These are phyloP conservation scores for Spergularia marina DNA, from an alignment of 148 eudicot genomes.

Conservation along the genomic window DNA sequence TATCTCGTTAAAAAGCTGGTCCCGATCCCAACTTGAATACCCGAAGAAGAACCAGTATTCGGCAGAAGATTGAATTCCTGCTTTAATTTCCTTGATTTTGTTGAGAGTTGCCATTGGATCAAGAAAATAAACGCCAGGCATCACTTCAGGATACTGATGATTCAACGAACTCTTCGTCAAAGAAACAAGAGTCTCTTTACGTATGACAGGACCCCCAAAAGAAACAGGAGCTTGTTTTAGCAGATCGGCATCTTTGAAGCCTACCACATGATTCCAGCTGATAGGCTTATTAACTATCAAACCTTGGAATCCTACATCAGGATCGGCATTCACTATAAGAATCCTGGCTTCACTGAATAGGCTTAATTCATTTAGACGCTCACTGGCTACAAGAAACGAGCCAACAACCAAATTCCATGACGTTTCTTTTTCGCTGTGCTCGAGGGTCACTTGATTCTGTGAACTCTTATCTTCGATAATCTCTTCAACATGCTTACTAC, in stretches of 20 bases:
- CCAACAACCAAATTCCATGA: constrained; percentile 41
- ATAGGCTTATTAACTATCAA: constrained; percentile 68
- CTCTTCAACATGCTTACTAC: constrained; percentile 33
- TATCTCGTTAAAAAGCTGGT: constrained; percentile 66
- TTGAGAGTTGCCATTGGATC: constrained; percentile 44
- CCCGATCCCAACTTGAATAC: constrained; percentile 75
- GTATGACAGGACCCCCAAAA: constrained; percentile 72
- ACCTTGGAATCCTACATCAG: constrained; percentile 62
- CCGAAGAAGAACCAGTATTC: constrained; percentile 87
- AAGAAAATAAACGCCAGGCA: constrained; percentile 55
- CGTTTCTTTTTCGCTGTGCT: constrained; percentile 23
- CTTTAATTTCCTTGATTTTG: constrained; percentile 41
- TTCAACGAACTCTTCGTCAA: constrained; percentile 34
- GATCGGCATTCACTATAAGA: constrained; percentile 62
- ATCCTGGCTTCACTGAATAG: constrained; percentile 53
- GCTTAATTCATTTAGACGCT: constrained; percentile 41
- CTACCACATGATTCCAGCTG: constrained; percentile 58
- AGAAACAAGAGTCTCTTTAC: constrained; percentile 55
- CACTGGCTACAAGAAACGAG: constrained; percentile 65
- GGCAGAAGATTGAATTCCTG: constrained; percentile 38
- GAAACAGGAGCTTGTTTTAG: constrained; percentile 60
- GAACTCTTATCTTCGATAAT: constrained; percentile 23
- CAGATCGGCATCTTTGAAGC: constrained; percentile 36
- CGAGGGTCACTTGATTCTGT: constrained; percentile 21
- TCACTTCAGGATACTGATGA: constrained; percentile 37